Evolutionary conservation across 805 yeast genomes (phyloP), one percentile per base, ranked within the genome.

Genomic region (Grigorovia yakushimaensis): DNA sequence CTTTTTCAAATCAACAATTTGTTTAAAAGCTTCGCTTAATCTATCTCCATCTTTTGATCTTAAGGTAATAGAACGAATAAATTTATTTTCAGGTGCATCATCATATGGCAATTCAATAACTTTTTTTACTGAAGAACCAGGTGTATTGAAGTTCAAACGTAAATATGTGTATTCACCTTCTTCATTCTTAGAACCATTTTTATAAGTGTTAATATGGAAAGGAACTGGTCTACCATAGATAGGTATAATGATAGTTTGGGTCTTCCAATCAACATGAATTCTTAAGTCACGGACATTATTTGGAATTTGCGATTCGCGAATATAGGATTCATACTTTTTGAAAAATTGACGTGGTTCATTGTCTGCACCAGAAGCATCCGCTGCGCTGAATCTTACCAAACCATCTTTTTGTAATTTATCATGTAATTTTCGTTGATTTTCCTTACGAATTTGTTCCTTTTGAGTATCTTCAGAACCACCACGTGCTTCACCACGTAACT

Each of bases 201-300:
- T 91, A 70, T 85, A 89, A 4, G 97, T 74, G 64, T 88, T 88
- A 61, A 91, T 88, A 65, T 91, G 98, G 73, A 93, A 91, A 21
- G 98, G 98, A 45, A 93, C 98, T 1, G 98, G 97, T 59, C 98
- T 77, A 52, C 98, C 98, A 59, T 83, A 78, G 49, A 91, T 84
- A 45, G 98, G 98, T 49, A 91, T 70, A 51, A 91, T 78, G 47
- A 91, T 84, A 1, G 97, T 85, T 67, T 89, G 96, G 49, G 84
- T 77, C 59, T 85, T 87, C 63, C 79, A 74, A 64, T 91, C 98
- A 49, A 93, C 88, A 62, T 84, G 89, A 50, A 91, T 80, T 61
- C 81, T 81, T 64, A 93, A 73, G 62, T 89, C 96, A 58, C 82
- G 79, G 18, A 88, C 94, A 56, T 77, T 77, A 36, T 72, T 68